Base-by-base conservation (phyloP, 2,329 filamentous ascomycete genomes). In the Beauveria scarabaeidicola region DNA sequence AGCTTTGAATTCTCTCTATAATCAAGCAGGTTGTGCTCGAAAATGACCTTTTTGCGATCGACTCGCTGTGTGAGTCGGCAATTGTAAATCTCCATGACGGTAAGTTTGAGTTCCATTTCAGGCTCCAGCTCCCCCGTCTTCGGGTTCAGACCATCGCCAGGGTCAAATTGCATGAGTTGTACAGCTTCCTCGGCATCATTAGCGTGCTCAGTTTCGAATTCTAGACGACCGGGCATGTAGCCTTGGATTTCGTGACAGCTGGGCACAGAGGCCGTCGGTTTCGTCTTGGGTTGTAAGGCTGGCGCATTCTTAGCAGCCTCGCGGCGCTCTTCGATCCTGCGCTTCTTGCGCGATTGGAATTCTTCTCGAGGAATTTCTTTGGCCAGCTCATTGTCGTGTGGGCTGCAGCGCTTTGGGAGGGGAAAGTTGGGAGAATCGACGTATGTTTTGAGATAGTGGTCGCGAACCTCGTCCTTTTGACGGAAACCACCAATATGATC, bases 101-200 rank as follows among this genome's bases (percentile, higher is more conserved):
- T 96, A 76, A 97, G 85, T 79, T 99, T 99, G 50, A 99, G 82
- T 64, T 97, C 92, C 81, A 96, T 96, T 73, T 99, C 94, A 0
- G 94, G 91, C 67, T 99, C 94, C 61, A 95, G 79, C 69, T 95
- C 88, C 62, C 90, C 89, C 0, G 91, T 96, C 3, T 81, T 77
- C 1, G 89, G 86, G 68, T 96, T 96, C 65, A 96, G 80, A 60
- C 94, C 94, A 74, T 97, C 93, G 27, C 94, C 94, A 0, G 94
- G 93, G 60, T 97, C 93, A 68, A 99, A 99, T 64, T 95, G 89
- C 92, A 99, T 97, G 64, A 96, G 87, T 72, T 99, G 94, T 2
- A 99, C 94, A 0, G 93, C 93, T 74, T 97, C 95, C 75, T 99
- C 94, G 1, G 94, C 94, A 68, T 99, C 94, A 68, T 99, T 99